Evolutionary conservation across 2,329 filamentous ascomycete genomes (phyloP), one percentile per base, ranked within the genome.

Genomic region (Xylaria digitata): DNA sequence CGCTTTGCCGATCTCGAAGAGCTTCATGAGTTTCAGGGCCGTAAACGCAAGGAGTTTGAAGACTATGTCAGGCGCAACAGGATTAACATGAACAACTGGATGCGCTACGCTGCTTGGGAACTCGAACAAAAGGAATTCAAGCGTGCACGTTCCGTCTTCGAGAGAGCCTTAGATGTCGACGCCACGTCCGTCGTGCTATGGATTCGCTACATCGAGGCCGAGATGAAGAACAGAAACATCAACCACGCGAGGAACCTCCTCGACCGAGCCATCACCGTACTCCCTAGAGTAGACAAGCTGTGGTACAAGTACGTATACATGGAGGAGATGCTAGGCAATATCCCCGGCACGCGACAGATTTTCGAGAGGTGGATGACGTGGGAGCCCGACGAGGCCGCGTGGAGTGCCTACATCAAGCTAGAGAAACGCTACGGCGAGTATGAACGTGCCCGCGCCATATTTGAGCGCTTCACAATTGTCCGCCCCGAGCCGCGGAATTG

Each of bases 281-380:
- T 97, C 45, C 96, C 96, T 5, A 86, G 96, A 64, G 88, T 98
- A 46, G 94, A 98, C 78, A 98, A 98, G 84, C 83, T 99, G 40
- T 99, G 96, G 96, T 99, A 97, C 84, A 98, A 98, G 79, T 99
- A 97, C 83, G 93, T 97, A 30, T 97, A 97, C 79, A 96, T 97
- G 91, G 95, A 98, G 82, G 96, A 99, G 85, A 98, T 95, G 81
- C 86, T 99, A 61, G 94, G 94, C 6, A 97, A 99, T 75, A 90
- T 99, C 55, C 89, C 94, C 2, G 96, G 95, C 42, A 96, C 94
- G 2, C 86, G 96, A 65, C 93, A 97, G 74, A 93, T 98, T 0
- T 99, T 98, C 78, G 96, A 99, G 82, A 87, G 96, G 52, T 99
- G 96, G 96, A 95, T 99, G 91, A 90, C 92, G 69, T 99, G 96